Conservation (phyloP, 2,329 filamentous ascomycete genomes). For the Ascochyta lentis region DNA sequence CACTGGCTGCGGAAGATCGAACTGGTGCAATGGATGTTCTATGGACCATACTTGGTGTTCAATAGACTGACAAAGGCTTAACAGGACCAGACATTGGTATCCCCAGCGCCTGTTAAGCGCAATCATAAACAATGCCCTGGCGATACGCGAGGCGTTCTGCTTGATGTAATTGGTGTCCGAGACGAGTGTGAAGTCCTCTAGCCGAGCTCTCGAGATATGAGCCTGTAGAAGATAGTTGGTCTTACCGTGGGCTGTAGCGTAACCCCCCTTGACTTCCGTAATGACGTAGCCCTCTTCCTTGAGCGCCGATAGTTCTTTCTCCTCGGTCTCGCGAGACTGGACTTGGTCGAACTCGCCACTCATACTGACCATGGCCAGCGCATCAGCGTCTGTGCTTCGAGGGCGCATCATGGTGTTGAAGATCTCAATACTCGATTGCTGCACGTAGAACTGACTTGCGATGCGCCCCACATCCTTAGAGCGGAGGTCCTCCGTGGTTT, state of each 20-base stretch:
- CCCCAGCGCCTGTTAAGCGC: conserved; percentile 95
- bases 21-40: conserved; percentile 93
- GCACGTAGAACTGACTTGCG: conserved; percentile 95
- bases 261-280: conserved; percentile 77
- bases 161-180: conserved; percentile 95
- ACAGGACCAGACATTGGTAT: conserved; percentile 87
- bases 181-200: conserved; percentile 91
- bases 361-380: conserved; percentile 95
- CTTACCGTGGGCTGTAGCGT: conserved; percentile 78
- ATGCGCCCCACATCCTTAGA: conserved; percentile 96
- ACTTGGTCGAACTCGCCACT: conserved; percentile 98
- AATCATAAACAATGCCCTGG: conserved; percentile 95
- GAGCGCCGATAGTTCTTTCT: conserved; percentile 81
- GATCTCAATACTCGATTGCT: conserved; percentile 91
- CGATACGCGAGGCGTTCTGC: conserved; percentile 94
- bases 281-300: conserved; percentile 69
- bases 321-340: conserved; percentile 87
- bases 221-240: conserved; percentile 95
- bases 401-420: conserved; percentile 96
- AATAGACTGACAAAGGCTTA: conserved; percentile 95
- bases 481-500: conserved; percentile 87
- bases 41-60: conserved; percentile 96
- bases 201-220: conserved; percentile 85
- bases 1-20: conserved; percentile 84
- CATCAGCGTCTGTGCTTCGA: conserved; percentile 85